Conservation (phyloP, 2,329 filamentous ascomycete genomes). For the Cadophora sp. region DNA sequence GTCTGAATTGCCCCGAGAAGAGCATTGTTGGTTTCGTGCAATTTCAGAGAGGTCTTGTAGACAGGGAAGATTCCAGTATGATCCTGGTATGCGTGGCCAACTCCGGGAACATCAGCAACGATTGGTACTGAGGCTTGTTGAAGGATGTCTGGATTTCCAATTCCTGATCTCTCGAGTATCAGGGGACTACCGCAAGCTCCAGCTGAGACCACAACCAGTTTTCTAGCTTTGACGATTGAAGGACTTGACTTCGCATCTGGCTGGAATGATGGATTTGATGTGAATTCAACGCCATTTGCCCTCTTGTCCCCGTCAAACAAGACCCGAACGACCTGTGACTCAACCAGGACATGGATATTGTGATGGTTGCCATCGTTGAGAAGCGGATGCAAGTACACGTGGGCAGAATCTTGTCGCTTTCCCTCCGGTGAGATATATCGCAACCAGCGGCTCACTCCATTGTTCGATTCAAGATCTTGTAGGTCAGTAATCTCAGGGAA, state of each 20-base stretch:
- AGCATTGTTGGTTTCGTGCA: slow-evolving; percentile 36
- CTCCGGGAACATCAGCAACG: slow-evolving; percentile 53
- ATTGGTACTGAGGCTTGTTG: slow-evolving; percentile 51
- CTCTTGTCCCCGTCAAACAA: slow-evolving; percentile 48
- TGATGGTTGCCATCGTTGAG: slow-evolving; percentile 53
- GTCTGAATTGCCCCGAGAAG: background rate
- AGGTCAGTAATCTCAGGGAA: slow-evolving; percentile 58
- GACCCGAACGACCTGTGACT: slow-evolving; percentile 59
- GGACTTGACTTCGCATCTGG: too few relatives aligned
- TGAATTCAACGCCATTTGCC: slow-evolving; percentile 2
- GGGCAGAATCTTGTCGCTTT: slow-evolving; percentile 60
- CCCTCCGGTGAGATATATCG: slow-evolving; percentile 56
- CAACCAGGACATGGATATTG: slow-evolving; percentile 62
- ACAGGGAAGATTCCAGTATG: slow-evolving; percentile 54
- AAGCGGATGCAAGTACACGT: slow-evolving; percentile 57
- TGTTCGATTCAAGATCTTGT: slow-evolving; percentile 50
- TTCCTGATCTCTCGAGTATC: slow-evolving; percentile 65
- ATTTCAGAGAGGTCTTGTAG: slow-evolving; percentile 55
- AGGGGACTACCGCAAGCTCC: slow-evolving; percentile 40
- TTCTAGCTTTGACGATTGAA: slow-evolving; percentile 48
- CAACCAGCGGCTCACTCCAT: slow-evolving; percentile 48
- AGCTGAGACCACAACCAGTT: slow-evolving; percentile 56
- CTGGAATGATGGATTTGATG: background rate
- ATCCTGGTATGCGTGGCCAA: slow-evolving; percentile 59
- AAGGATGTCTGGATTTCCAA: slow-evolving; percentile 57